Evolutionary conservation across 129 eudicot genomes (phyloP), one percentile per base, ranked within the genome.

Genomic region (Pittosporum tobira): DNA sequence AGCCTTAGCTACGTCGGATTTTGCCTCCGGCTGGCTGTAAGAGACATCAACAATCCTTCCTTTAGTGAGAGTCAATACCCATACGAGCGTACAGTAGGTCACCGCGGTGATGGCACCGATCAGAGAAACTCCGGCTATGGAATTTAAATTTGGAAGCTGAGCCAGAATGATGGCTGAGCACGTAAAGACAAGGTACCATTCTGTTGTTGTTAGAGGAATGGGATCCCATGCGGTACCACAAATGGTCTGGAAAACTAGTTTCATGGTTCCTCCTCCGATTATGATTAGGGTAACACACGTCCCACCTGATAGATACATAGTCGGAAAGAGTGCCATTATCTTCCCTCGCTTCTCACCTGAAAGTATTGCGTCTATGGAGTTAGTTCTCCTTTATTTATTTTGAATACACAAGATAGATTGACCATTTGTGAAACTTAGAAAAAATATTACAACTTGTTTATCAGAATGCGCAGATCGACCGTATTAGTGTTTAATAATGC

Each of bases 121-220:
- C 12, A 87, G 81, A 15, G 96, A 87, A 48, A 87, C 81, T 43
- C 88, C 83, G 4, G 94, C 85, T 0, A 87, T 80, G 60, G 94
- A 87, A 42, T 83, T 83, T 38, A 87, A 76, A 66, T 87, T 87
- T 7, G 96, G 94, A 28, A 83, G 88, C 70, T 87, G 96, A 69
- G 86, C 66, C 34, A 87, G 53, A 31, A 83, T 61, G 10, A 83
- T 66, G 54, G 88, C 88, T 22, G 77, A 69, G 62, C 73, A 73
- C 20, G 81, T 75, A 65, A 87, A 83, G 15, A 87, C 77, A 3
- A 83, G 51, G 81, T 83, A 81, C 94, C 96, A 87, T 53, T 77
- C 81, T 3, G 67, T 62, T 0, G 72, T 69, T 27, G 83, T 65
- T 28, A 83, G 66, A 16, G 83, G 81, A 38, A 68, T 74, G 3